Evolutionary conservation across 139 green algal genomes (phyloP), one percentile per base, ranked within the genome.

Genomic region (Closterium sp.): DNA sequence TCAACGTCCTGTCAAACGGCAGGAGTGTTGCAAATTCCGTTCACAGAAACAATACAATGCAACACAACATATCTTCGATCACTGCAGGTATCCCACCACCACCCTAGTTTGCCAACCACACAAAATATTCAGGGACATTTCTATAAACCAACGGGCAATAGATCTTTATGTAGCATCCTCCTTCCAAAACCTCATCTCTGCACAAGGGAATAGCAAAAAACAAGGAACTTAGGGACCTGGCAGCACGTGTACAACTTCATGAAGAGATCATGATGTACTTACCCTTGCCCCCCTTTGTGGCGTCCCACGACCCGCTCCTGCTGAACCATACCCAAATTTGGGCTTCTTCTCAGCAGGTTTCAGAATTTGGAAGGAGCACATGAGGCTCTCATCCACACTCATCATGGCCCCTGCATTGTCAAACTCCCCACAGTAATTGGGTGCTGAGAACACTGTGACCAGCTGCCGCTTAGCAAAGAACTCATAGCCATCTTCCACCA

Each of bases 401-500:
- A 99, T 99, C 97, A 99, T 99, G 2, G 98, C 98, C 4, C 98
- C 98, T 31, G 98, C 98, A 91, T 99, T 99, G 92, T 99, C 98
- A 95, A 99, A 99, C 95, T 99, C 98, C 35, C 98, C 98, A 92
- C 98, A 99, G 94, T 99, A 99, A 93, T 99, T 99, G 86, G 98
- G 98, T 31, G 98, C 98, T 21, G 95, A 98, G 94, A 99, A 99
- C 34, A 99, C 98, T 34, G 98, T 99, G 3, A 99, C 98, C 33
- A 99, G 96, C 96, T 99, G 98, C 66, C 98, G 94, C 94, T 98
- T 98, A 19, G 98, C 98, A 95, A 99, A 99, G 93, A 99, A 99
- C 94, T 99, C 98, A 55, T 99, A 99, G 2, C 98, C 98, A 93
- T 99, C 98, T 94, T 99, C 98, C 31, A 99, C 98, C 16, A 99